Conservation (phyloP, 2,329 filamentous ascomycete genomes). For the Lasiodiplodia sp. region DNA sequence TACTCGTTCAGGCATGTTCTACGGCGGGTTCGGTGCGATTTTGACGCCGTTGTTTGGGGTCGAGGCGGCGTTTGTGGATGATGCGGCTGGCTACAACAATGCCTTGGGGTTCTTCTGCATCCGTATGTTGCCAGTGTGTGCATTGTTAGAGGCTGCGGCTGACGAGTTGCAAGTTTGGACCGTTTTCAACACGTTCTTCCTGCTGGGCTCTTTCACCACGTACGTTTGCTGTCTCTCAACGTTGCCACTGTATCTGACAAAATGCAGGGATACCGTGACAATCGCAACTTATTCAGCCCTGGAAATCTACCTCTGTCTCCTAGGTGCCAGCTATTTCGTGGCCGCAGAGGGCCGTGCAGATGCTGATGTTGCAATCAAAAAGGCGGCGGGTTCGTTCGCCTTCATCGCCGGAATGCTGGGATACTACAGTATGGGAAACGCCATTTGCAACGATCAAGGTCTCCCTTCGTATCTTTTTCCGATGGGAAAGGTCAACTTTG, state of each 20-base stretch:
- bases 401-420: conserved; percentile 57
- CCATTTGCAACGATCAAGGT: background rate
- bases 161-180: conserved; percentile 51
- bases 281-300: conserved; percentile 57
- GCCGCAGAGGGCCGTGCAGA: conserved; percentile 51
- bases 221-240: too few species aligned
- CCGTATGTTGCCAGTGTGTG: conserved; percentile 36
- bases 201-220: conserved; percentile 54
- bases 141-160: background rate
- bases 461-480: background rate
- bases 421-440: conserved; percentile 34
- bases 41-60: conserved; percentile 58
- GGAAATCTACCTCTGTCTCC: conserved; percentile 53
- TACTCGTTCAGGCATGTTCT: conserved; percentile 52
- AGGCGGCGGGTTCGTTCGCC: conserved; percentile 55
- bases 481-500: background rate
- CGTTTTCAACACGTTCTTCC: conserved; percentile 57
- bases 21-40: conserved; percentile 58
- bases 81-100: conserved; percentile 55
- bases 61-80: conserved; percentile 52
- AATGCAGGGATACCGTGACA: conserved; percentile 53
- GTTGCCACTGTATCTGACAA: too few species aligned
- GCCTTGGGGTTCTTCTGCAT: conserved; percentile 59
- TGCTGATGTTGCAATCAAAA: conserved; percentile 49
- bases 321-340: conserved; percentile 56